Base-by-base conservation (phyloP, 805 yeast species). In the Nakazawaea anatomiae region DNA sequence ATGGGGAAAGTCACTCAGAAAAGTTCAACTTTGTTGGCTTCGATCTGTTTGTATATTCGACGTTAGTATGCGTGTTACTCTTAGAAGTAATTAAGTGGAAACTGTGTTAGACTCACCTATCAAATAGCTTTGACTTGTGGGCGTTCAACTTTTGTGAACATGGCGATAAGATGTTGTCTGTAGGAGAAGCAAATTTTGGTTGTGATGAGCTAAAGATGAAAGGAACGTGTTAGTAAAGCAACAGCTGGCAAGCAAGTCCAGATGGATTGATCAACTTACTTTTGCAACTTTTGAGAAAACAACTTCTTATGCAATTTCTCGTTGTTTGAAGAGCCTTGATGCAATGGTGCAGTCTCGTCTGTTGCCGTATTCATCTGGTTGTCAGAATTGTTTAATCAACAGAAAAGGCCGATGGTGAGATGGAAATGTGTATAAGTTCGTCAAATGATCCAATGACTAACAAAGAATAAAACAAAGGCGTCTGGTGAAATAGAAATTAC, bases 131-230 rank as follows among this genome's bases (percentile, higher is more conserved):
- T 59, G 58, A 42, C 62, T 73, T 76, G 56, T 78, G 82, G 38
- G 74, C 75, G 53, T 63, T 76, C 53, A 81, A 62, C 61, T 77
- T 80, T 55, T 77, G 76, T 1, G 84, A 72, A 58, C 84, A 77
- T 31, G 86, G 85, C 4, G 84, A 79, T 62, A 80, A 62, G 55
- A 80, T 55, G 46, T 69, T 75, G 57, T 81, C 87, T 3, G 87
- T 81, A 42, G 85, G 85, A 11, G 84, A 79, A 6, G 79, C 68
- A 54, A 68, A 62, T 38, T 63, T 63, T 31, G 38, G 25, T 18
- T 34, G 38, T 39, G 44, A 34, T 35, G 32, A 44, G 12, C 30
- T 25, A 25, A 27, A 25, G 40, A 44, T 32, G 8, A 32, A 32
- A 32, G 3, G 35, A 32, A 32, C 35, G 11, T 32, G 35, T 32